These are phyloP conservation scores for Carex cristatella DNA, from an alignment of 176 grass and related monocot genomes.

Conservation along the genomic window DNA sequence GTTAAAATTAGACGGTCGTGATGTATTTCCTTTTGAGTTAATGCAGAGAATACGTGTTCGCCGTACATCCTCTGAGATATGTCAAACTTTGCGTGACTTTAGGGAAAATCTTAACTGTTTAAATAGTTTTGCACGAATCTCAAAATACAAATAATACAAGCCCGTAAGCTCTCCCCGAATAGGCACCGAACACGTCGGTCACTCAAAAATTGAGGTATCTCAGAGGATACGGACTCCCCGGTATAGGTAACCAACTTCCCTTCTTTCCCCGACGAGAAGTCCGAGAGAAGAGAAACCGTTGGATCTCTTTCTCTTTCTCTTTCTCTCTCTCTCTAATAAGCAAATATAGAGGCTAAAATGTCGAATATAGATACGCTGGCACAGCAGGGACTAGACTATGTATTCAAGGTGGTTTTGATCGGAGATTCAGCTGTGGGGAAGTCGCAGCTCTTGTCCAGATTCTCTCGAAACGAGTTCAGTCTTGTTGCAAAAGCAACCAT, in stretches of 20 bases:
- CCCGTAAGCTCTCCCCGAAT: no score
- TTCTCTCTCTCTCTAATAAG: neutral
- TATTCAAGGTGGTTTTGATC: slow-evolving; percentile 92
- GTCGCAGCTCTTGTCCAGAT: slow-evolving; percentile 84
- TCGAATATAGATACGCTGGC: slow-evolving; percentile 16
- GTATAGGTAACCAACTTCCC: neutral
- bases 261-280: neutral
- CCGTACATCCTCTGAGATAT: no score
- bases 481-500: slow-evolving; percentile 91
- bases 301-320: neutral
- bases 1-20: no score
- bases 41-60: no score
- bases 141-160: no score
- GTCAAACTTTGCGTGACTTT: no score
- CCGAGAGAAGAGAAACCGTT: neutral
- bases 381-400: slow-evolving; percentile 68
- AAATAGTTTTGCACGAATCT: no score
- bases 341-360: neutral
- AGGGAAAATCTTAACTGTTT: no score
- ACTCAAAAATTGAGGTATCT: no score
- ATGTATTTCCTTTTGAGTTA: no score
- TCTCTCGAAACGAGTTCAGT: slow-evolving; percentile 84
- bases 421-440: slow-evolving; percentile 92
- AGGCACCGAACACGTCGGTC: no score
- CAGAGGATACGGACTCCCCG: no score